Percentiles rank a stretch among this genome's conserved stretches.
phyloP scores from a whole-genome alignment of 139 green algal species.

The Ettlia oleoabundans region DNA sequence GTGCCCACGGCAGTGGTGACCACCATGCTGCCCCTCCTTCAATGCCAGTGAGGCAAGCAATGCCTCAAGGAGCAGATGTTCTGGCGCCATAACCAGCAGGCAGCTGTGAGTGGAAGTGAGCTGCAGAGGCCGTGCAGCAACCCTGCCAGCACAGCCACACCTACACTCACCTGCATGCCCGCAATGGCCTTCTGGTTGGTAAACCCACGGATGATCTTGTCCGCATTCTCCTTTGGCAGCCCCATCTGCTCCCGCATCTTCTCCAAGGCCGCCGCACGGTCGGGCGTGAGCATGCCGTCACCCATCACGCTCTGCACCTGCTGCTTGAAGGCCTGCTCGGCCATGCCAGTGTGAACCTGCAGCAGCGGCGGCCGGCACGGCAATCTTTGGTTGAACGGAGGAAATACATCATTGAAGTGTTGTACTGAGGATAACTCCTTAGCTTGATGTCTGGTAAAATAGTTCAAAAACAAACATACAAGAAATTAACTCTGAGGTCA shows the following conservation, averaged over 20 bases:
- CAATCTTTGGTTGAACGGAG: not conserved
- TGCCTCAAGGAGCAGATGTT: no score
- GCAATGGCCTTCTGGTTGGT: conserved; percentile 64
- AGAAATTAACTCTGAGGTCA: no score
- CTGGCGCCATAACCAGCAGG: no score
- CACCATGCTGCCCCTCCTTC: no score
- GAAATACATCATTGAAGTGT: not conserved
- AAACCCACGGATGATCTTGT: conserved; percentile 88
- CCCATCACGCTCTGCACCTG: conserved; percentile 70
- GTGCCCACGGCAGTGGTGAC: no score
- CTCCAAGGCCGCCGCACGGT: conserved; percentile 81
- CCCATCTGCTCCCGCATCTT: conserved; percentile 79
- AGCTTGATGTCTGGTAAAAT: not conserved
- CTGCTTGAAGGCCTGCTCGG: conserved; percentile 91
- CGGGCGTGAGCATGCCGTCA: conserved; percentile 75
- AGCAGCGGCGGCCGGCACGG: no score
- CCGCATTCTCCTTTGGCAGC: conserved; percentile 78
- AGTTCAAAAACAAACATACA: no score
- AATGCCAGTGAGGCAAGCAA: no score
- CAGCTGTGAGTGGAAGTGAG: no score
- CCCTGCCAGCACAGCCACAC: not conserved
- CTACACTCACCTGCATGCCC: conserved; percentile 40
- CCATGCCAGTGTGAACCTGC: conserved; percentile 83
- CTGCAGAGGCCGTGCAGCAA: no score
- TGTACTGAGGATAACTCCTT: not conserved